Conservation (phyloP, 2,329 filamentous ascomycete genomes). For the Paraphoma sp. region DNA sequence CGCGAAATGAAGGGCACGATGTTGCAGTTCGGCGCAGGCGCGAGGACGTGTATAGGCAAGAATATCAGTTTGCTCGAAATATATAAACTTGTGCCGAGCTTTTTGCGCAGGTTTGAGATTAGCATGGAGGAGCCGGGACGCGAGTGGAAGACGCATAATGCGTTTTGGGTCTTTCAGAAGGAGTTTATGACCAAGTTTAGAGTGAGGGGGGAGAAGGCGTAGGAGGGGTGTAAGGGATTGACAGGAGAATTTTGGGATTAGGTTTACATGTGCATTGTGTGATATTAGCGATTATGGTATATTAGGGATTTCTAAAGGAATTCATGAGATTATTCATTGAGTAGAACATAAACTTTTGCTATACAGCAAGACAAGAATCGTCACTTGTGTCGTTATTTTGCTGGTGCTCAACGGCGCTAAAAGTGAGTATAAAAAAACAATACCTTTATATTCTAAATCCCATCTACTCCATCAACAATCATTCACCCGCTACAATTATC, state of each 20-base stretch:
- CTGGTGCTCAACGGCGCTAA: too few relatives aligned
- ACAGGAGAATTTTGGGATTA: not conserved
- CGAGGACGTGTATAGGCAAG: slow-evolving; percentile 70
- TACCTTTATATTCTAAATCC: too few relatives aligned
- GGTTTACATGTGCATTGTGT: too few relatives aligned
- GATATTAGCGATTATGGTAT: too few relatives aligned
- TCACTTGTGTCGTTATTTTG: too few relatives aligned
- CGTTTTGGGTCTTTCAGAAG: slow-evolving; percentile 60
- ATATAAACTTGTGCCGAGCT: slow-evolving; percentile 60
- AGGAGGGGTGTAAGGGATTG: not conserved
- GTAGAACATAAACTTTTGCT: too few relatives aligned
- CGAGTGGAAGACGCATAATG: slow-evolving; percentile 59
- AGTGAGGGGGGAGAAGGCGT: slow-evolving; percentile 22
- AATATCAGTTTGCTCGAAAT: slow-evolving; percentile 59
- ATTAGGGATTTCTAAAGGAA: too few relatives aligned
- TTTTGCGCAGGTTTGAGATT: slow-evolving; percentile 69
- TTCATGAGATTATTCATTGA: too few relatives aligned
- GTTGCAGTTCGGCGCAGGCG: slow-evolving; percentile 76
- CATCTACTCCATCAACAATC: too few relatives aligned
- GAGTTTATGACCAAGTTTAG: slow-evolving; percentile 55
- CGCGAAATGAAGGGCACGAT: slow-evolving; percentile 73
- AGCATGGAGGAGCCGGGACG: slow-evolving; percentile 48
- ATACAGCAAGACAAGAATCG: too few relatives aligned
- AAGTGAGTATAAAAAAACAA: too few relatives aligned
- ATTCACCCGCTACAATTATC: too few relatives aligned